Base-by-base conservation (phyloP, 2,329 filamentous ascomycete genomes). In the Bipolaris victoriae region DNA sequence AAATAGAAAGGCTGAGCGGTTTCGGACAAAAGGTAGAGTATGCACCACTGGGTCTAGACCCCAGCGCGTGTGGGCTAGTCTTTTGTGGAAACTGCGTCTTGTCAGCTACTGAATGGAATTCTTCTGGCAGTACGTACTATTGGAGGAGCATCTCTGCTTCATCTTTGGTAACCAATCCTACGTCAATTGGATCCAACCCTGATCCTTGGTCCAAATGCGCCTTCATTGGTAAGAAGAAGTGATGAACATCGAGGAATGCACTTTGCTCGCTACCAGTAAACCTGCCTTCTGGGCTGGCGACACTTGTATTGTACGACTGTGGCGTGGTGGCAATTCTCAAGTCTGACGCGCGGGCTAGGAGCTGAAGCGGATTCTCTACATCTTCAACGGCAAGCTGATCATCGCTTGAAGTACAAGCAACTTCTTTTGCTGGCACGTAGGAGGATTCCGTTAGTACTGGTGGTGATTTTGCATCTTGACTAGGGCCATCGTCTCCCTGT, bases 31-130 rank as follows among this genome's bases (percentile, higher is more conserved):
- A 0, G 81, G 75, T 16, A 86, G 79, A 0, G 84, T 90, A 65
- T 91, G 89, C 4, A 91, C 78, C 13, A 83, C 72, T 1, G 88
- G 87, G 63, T 91, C 89, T 7, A 91, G 83, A 0, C 89, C 89
- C 89, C 89, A 91, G 70, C 89, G 79, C 0, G 89, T 91, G 70
- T 91, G 89, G 1, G 88, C 86, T 5, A 91, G 81, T 48, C 88
- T 87, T 22, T 86, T 81, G 67, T 90, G 86, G 65, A 90, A 91
- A 66, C 87, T 90, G 15, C 3, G 2, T 31, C 11, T 7, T 18
- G 6, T 49, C 1, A 59, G 48, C 11, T 15, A 31, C 16, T 3
- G 9, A 16, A 22, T 7, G 45, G 11, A 1, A 13, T 7, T 20
- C 51, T 1, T 50, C 52, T 49, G 2, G 7, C 9, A 15, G 9